phyloP scores from a whole-genome alignment of 2,329 filamentous ascomycete species.

The Penicillium aurantiogriseum region DNA sequence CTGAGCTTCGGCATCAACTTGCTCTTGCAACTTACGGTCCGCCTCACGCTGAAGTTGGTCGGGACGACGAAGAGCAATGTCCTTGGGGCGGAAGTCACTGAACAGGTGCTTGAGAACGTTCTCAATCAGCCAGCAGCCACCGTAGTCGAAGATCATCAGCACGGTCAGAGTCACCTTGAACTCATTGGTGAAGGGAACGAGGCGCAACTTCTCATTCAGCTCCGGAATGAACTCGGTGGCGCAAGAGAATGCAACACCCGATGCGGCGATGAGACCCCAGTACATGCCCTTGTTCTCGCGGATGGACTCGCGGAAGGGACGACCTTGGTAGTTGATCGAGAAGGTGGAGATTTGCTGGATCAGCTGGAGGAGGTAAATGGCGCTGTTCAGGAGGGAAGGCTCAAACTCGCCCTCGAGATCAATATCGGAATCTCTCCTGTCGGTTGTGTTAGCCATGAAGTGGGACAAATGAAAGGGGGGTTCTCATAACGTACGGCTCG shows the following conservation, averaged over 20 bases:
- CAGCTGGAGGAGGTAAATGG: constrained; percentile 93
- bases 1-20: constrained; percentile 45
- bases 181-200: constrained; percentile 83
- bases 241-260: constrained; percentile 86
- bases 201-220: constrained; percentile 86
- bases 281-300: constrained; percentile 98
- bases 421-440: constrained; percentile 59
- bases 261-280: constrained; percentile 88
- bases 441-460: constrained; percentile 28
- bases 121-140: constrained; percentile 83
- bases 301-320: constrained; percentile 94
- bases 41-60: constrained; percentile 82
- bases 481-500: constrained; percentile 66
- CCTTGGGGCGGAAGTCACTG: constrained; percentile 87
- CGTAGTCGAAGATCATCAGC: constrained; percentile 85
- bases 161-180: constrained; percentile 85
- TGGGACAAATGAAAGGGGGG: constrained; percentile 14
- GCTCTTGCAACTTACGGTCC: constrained; percentile 62
- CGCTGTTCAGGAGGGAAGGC: constrained; percentile 91
- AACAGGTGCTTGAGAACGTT: constrained; percentile 80
- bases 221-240: constrained; percentile 94
- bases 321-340: constrained; percentile 98
- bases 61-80: constrained; percentile 81
- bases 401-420: constrained; percentile 94
- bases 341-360: constrained; percentile 99